Percentiles rank a stretch among this genome's conserved stretches.
Evolutionary conservation across 768 basidiomycete species (phyloP).

Genomic region (Russula foetens): DNA sequence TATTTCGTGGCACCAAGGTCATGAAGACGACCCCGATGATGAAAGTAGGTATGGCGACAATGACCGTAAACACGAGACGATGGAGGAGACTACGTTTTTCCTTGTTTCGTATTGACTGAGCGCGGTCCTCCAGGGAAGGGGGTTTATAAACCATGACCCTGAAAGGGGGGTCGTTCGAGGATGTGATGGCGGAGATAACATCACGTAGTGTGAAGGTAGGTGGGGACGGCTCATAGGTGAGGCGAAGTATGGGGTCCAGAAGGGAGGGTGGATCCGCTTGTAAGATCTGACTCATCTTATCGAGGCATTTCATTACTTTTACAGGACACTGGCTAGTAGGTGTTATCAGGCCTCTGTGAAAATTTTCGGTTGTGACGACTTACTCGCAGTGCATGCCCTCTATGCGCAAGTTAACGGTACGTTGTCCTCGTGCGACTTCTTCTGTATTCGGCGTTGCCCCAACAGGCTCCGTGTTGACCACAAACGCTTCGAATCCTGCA

Average conservation of each 20-base stretch:
- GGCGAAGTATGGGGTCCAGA: conserved; percentile 38
- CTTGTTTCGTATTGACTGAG: conserved; percentile 45
- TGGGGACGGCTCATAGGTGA: conserved; percentile 44
- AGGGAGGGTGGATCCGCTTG: conserved; percentile 33
- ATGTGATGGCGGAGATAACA: conserved; percentile 42
- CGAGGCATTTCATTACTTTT: conserved; percentile 39
- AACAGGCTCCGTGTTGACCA: conserved; percentile 26
- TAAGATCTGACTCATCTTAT: conserved; percentile 32
- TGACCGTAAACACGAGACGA: conserved; percentile 48
- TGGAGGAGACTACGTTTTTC: conserved; percentile 47
- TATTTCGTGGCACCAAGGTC: conserved; percentile 46
- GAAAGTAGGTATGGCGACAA: conserved; percentile 72
- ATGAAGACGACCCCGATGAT: conserved; percentile 72
- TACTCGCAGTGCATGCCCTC: conserved; percentile 60
- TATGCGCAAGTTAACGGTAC: conserved; percentile 47
- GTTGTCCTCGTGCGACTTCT: conserved; percentile 31
- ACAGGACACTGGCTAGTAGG: conserved; percentile 43
- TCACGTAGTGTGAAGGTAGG: conserved; percentile 57
- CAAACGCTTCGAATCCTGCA: conserved; percentile 34
- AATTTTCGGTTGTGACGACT: conserved; percentile 22
- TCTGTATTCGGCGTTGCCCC: conserved; percentile 39
- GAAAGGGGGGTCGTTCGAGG: conserved; percentile 37
- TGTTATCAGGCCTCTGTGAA: conserved; percentile 1
- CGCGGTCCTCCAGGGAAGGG: conserved; percentile 52
- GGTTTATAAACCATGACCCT: conserved; percentile 39